Percentiles rank a stretch among this genome's conserved stretches.
Conservation (phyloP, 1,139 yeast species). For the Geotrichum macrosporum region DNA sequence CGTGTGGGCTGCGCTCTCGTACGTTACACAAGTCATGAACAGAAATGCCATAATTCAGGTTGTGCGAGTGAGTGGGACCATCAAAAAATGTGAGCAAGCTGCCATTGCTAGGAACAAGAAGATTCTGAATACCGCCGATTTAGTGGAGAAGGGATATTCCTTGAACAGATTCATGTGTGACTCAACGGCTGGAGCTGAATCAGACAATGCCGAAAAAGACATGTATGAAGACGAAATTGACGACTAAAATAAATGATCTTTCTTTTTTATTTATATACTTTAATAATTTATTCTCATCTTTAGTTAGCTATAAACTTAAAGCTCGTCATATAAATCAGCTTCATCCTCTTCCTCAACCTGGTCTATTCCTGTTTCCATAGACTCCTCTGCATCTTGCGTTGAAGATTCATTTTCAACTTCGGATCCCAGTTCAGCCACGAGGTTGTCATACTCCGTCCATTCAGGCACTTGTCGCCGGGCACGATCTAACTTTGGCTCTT, state of each 20-base stretch:
- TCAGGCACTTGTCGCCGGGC: conserved; percentile 76
- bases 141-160: not conserved
- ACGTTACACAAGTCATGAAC: conserved; percentile 55
- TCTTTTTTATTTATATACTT: not conserved
- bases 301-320: not conserved
- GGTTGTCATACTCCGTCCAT: conserved; percentile 63
- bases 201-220: conserved; percentile 10
- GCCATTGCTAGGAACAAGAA: conserved; percentile 42
- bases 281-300: conserved; percentile 4
- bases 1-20: conserved; percentile 65
- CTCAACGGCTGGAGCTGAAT: not conserved
- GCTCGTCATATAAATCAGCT: conserved; percentile 13
- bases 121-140: conserved; percentile 21
- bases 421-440: conserved; percentile 40
- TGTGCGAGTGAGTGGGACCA: conserved; percentile 78
- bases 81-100: conserved; percentile 72
- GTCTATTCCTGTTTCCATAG: no score
- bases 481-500: conserved; percentile 67
- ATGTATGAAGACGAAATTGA: conserved; percentile 18
- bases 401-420: conserved; percentile 17
- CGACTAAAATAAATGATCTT: conserved; percentile 15
- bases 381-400: conserved; percentile 9
- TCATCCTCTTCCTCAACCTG: conserved; percentile 5
- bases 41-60: conserved; percentile 55
- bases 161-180: conserved; percentile 4